Evolutionary conservation across 345 rosid species (phyloP).

Genomic region (Lagerstroemia speciosa): DNA sequence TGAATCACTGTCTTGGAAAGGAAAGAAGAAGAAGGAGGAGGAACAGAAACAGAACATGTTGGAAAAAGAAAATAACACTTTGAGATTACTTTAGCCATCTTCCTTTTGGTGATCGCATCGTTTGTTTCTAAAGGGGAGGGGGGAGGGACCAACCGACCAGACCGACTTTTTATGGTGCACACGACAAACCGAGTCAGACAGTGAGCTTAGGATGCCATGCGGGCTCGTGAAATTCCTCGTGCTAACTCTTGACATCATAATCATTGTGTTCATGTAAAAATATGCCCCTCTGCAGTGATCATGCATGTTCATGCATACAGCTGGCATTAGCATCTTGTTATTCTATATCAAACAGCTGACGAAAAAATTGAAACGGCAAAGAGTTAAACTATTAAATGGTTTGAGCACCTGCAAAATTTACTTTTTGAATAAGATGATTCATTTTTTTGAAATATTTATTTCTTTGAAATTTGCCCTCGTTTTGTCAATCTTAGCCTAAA

Average conservation of each 20-base stretch:
- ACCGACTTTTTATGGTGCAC: slow-evolving; percentile 1
- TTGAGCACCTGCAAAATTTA: too few relatives aligned
- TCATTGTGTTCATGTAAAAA: background rate
- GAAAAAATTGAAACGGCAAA: too few relatives aligned
- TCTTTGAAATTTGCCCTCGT: too few relatives aligned
- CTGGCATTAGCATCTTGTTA: too few relatives aligned
- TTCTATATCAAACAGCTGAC: too few relatives aligned
- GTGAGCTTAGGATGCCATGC: background rate
- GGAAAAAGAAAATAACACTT: background rate
- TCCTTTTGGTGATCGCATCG: background rate
- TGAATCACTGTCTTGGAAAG: background rate
- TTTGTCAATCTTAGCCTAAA: too few relatives aligned
- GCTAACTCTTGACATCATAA: background rate
- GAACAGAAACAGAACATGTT: background rate
- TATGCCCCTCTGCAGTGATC: background rate
- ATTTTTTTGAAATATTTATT: too few relatives aligned
- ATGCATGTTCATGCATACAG: too few relatives aligned
- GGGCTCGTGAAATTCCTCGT: background rate
- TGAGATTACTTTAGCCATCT: background rate
- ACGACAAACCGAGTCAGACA: background rate
- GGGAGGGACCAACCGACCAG: slow-evolving; percentile 5
- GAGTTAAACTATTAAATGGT: too few relatives aligned
- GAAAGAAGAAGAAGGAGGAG: background rate
- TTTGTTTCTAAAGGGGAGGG: background rate
- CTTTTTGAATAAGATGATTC: too few relatives aligned